These are phyloP conservation scores for Colletotrichum gigasporum DNA, from an alignment of 2,329 filamentous ascomycete species.

Conservation along the genomic window DNA sequence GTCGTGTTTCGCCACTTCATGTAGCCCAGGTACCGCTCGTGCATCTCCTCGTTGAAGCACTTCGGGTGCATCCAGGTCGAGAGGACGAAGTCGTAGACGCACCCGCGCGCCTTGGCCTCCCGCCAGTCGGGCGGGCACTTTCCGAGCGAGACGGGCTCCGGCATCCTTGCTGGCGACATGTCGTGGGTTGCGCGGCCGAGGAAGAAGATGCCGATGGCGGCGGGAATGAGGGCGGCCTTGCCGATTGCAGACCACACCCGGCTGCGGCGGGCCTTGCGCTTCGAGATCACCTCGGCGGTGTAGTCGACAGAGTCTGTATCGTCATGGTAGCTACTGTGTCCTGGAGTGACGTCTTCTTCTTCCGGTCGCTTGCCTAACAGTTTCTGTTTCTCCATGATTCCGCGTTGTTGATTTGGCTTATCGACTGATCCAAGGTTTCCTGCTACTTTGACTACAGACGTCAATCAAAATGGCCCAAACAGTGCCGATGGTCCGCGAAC, in stretches of 20 bases:
- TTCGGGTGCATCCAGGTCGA: constrained; percentile 36
- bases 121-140: constrained; percentile 13
- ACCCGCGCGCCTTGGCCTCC: constrained; percentile 40
- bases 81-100: constrained; percentile 22
- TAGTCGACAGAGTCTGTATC: constrained; percentile 7
- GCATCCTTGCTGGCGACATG: neutral
- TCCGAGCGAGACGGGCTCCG: constrained; percentile 12
- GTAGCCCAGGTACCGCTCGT: constrained; percentile 15
- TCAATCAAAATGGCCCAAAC: too few species aligned
- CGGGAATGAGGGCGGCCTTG: constrained; percentile 2
- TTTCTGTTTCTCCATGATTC: constrained; percentile 1
- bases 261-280: neutral
- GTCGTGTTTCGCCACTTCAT: constrained; percentile 25
- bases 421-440: too few species aligned
- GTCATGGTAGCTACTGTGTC: constrained; percentile 1
- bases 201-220: constrained; percentile 11
- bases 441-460: too few species aligned
- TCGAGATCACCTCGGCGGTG: neutral
- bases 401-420: neutral
- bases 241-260: neutral
- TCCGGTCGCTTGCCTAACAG: neutral
- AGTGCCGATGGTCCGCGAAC: neutral
- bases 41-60: constrained; percentile 28
- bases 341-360: neutral
- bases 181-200: constrained; percentile 8